Conservation (phyloP, 495 filamentous ascomycete species). For the Aspergillus biplanus region DNA sequence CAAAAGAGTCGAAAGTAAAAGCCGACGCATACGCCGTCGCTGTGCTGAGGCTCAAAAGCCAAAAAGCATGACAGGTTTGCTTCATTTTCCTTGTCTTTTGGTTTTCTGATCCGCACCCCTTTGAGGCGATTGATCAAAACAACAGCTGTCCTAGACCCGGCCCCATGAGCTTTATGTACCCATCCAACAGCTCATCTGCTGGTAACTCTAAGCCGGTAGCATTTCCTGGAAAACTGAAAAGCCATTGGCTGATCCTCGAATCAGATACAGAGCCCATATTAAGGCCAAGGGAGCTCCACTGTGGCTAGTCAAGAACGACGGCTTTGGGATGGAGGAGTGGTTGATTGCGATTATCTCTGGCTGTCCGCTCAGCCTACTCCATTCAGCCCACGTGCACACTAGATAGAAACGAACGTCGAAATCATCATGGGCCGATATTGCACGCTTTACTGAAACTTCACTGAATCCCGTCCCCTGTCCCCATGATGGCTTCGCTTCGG, state of each 20-base stretch:
- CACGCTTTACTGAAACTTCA: too few relatives aligned
- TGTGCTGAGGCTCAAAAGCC: slow-evolving; percentile 19
- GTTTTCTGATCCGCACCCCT: background rate
- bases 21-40: too few relatives aligned
- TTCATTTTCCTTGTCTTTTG: slow-evolving; percentile 12
- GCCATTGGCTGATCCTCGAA: background rate
- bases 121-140: background rate
- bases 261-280: background rate
- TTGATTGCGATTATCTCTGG: slow-evolving; percentile 35
- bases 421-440: background rate
- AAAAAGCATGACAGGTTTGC: slow-evolving; percentile 11
- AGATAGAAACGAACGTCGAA: background rate
- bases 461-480: too few relatives aligned
- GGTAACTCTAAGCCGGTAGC: background rate
- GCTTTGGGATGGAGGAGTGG: slow-evolving; percentile 21
- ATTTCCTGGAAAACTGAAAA: background rate
- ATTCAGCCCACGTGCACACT: background rate
- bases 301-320: background rate
- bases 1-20: slow-evolving; percentile 11
- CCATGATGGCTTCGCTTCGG: too few relatives aligned
- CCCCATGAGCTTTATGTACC: background rate
- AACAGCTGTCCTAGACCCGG: background rate
- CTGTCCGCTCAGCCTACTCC: slow-evolving; percentile 9
- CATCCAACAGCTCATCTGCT: background rate
- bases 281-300: background rate